Conservation (phyloP, 495 filamentous ascomycete species). For the Chaetomidium leptoderma region DNA sequence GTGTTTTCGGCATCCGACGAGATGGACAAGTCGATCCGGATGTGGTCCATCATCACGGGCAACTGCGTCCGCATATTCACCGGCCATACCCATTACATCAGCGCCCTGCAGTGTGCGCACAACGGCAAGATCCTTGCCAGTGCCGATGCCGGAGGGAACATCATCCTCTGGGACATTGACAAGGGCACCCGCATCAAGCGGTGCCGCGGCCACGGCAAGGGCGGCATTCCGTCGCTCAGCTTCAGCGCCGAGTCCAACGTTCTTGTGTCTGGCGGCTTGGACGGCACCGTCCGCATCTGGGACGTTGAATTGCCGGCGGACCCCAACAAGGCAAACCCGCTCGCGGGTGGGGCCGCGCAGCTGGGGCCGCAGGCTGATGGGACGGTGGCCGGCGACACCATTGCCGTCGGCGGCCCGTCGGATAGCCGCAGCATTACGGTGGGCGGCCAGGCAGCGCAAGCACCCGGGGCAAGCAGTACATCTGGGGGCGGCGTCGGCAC, state of each 20-base stretch:
- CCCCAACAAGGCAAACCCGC: slow-evolving; percentile 35
- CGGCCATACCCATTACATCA: slow-evolving; percentile 82
- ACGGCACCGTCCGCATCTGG: slow-evolving; percentile 90
- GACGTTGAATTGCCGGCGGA: slow-evolving; percentile 67
- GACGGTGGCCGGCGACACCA: slow-evolving; percentile 43
- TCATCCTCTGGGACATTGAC: slow-evolving; percentile 88
- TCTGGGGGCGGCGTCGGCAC: slow-evolving; percentile 35
- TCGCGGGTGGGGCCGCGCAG: slow-evolving; percentile 39
- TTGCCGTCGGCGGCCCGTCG: slow-evolving; percentile 46
- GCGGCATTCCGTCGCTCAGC: slow-evolving; percentile 85
- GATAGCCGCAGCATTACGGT: slow-evolving; percentile 34
- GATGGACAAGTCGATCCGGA: slow-evolving; percentile 84
- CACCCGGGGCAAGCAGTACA: slow-evolving; percentile 23
- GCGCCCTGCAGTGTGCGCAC: slow-evolving; percentile 74
- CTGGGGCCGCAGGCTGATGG: slow-evolving; percentile 56
- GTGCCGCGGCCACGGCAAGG: slow-evolving; percentile 89
- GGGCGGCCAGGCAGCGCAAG: slow-evolving; percentile 33
- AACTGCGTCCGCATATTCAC: slow-evolving; percentile 86
- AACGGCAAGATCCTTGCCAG: slow-evolving; percentile 84
- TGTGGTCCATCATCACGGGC: slow-evolving; percentile 91
- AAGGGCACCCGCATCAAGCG: slow-evolving; percentile 79
- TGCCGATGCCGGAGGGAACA: slow-evolving; percentile 77
- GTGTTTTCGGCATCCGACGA: slow-evolving; percentile 79
- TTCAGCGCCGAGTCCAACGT: slow-evolving; percentile 88
- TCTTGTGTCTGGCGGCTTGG: slow-evolving; percentile 83